Evolutionary conservation across 371 early-diverging fungal genomes (phyloP), one percentile per base, ranked within the genome.

Genomic region (Syncephalastrum racemosum): DNA sequence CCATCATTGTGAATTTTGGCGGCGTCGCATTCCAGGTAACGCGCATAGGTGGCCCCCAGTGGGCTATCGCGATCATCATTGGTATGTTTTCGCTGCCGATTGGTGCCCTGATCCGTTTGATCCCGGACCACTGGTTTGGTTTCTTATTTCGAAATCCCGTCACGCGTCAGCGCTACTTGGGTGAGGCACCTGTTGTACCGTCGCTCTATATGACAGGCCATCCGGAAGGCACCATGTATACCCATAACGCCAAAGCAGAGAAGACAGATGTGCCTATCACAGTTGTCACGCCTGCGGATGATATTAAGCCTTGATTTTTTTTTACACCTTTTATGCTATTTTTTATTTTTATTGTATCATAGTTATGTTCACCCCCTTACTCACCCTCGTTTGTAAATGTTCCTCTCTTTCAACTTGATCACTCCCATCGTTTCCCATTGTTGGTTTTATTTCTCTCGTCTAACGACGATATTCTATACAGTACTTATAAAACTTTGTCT

Each of bases 1-100:
- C 72, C 10, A 27, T 86, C 39, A 81, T 87, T 16, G 77, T 87
- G 40, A 59, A 75, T 47, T 77, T 84, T 62, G 84, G 84, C 53
- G 81, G 79, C 39, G 64, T 56, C 24, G 84, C 85, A 22, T 84
- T 86, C 62, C 56, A 71, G 53, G 72, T 80, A 7, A 62, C 60
- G 2, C 67, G 61, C 1, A 55, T 90, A 10, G 71, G 45, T 50
- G 82, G 68, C 4, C 50, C 56, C n/a, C 77, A 86, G 31, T 92
- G 91, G 92, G 74, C 62, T 6, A 68, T 89, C 39, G 87, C 83
- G 51, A 57, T 92, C 12, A 43, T 78, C 7, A 60, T 88, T 43
- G 90, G 90, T 31, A 36, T 80, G 46, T 56, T 87, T 12, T 78
- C 87, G 0, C 47, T 92, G 5, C 89, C 89, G 7, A 60, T 87